phyloP scores from a whole-genome alignment of 163 green algal species.

The Scenedesmus sp. region DNA sequence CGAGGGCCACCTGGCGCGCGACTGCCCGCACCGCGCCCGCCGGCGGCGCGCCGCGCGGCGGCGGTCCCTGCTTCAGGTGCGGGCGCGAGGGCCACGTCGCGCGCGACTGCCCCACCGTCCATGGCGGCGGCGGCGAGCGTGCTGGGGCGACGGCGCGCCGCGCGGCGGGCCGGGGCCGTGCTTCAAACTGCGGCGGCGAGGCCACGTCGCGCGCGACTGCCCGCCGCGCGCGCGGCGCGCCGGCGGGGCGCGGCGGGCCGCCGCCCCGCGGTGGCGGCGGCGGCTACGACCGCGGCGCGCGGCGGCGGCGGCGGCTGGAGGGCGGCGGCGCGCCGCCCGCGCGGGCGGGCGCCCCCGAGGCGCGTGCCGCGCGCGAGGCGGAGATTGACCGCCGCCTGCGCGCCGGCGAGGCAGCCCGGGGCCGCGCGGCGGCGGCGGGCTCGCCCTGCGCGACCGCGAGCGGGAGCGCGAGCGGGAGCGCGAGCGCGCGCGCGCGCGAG shows the following conservation, averaged over 20 bases:
- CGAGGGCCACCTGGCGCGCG: constrained; percentile 30
- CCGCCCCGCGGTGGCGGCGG: background rate
- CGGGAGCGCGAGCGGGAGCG: constrained; percentile 17
- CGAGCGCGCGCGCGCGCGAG: constrained; percentile 3
- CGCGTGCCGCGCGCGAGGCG: constrained; percentile 20
- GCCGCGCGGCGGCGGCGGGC: background rate
- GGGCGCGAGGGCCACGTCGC: constrained; percentile 24
- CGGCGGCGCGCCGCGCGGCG: background rate
- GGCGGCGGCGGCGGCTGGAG: too few species aligned
- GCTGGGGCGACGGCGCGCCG: background rate
- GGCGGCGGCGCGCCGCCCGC: background rate
- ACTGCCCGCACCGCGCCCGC: constrained; percentile 1
- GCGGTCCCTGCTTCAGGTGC: background rate
- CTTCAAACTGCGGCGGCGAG: background rate
- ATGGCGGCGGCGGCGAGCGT: too few species aligned
- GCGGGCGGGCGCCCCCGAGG: constrained; percentile 27
- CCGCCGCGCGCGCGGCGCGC: background rate
- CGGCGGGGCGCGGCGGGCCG: background rate
- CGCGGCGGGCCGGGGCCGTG: background rate
- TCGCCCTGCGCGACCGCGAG: background rate
- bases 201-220: constrained; percentile 38
- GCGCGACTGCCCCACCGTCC: constrained; percentile 28
- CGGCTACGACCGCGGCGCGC: too few species aligned
- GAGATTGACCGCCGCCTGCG: constrained; percentile 43
- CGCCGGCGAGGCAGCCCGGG: background rate